Conservation (phyloP, 2,329 filamentous ascomycete species). For the Ascochyta lentis region DNA sequence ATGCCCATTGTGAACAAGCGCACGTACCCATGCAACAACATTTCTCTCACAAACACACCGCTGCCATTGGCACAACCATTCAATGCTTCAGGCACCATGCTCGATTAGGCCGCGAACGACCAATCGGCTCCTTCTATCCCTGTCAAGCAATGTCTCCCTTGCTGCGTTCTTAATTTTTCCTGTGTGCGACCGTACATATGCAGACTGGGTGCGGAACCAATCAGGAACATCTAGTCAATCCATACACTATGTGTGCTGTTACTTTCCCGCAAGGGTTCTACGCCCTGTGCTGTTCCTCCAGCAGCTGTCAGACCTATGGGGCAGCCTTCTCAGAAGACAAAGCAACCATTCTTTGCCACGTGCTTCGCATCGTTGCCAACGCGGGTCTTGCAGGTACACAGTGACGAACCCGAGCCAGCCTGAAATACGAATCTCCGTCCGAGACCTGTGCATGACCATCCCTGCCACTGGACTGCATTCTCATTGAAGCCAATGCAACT, state of each 20-base stretch:
- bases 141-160: not conserved
- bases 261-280: not conserved
- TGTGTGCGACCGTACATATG: not conserved
- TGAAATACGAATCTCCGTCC: too few relatives aligned
- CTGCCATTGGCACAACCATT: not conserved
- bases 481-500: not conserved
- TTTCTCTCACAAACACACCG: not conserved
- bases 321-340: too few relatives aligned
- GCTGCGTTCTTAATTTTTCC: not conserved
- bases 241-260: not conserved
- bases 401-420: too few relatives aligned
- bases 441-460: too few relatives aligned
- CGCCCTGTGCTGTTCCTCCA: too few relatives aligned
- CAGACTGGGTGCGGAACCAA: not conserved
- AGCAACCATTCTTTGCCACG: too few relatives aligned
- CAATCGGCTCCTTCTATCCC: not conserved
- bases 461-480: not conserved
- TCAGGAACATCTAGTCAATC: not conserved
- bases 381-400: too few relatives aligned
- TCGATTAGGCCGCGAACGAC: not conserved
- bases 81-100: not conserved
- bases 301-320: too few relatives aligned
- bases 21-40: not conserved
- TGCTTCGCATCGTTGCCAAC: too few relatives aligned
- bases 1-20: not conserved